A percentile compares a stretch with the other conserved stretches of the same genome.
Conservation (phyloP, 2,329 filamentous ascomycete genomes). For the Cordyceps militaris region DNA sequence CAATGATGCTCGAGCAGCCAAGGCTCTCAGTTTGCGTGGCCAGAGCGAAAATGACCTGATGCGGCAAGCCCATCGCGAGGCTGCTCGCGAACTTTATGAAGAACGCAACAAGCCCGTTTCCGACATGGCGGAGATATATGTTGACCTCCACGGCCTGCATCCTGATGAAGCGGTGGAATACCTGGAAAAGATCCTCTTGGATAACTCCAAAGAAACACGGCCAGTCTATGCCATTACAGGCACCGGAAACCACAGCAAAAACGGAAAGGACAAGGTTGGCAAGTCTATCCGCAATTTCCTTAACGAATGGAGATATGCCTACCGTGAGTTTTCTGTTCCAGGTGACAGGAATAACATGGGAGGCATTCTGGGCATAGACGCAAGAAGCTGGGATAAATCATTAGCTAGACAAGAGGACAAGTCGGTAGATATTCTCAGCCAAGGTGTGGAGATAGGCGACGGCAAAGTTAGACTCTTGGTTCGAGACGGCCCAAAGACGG, state of each 20-base stretch:
- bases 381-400: constrained; percentile 59
- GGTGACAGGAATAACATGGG: constrained; percentile 82
- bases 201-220: constrained; percentile 65
- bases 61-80: constrained; percentile 93
- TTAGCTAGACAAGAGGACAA: constrained; percentile 42
- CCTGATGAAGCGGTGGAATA: constrained; percentile 96
- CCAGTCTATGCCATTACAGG: constrained; percentile 95
- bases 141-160: constrained; percentile 97
- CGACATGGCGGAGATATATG: constrained; percentile 70
- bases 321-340: constrained; percentile 91
- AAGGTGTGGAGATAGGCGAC: constrained; percentile 61
- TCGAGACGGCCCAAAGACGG: constrained; percentile 51
- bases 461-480: constrained; percentile 60
- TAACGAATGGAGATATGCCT: constrained; percentile 93
- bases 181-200: constrained; percentile 76
- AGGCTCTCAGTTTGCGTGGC: constrained; percentile 85
- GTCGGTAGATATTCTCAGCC: constrained; percentile 52
- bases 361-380: constrained; percentile 65
- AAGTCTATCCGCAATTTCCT: constrained; percentile 87
- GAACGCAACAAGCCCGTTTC: constrained; percentile 63
- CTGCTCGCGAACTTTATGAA: constrained; percentile 85
- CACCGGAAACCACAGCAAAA: constrained; percentile 95
- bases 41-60: constrained; percentile 97
- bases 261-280: constrained; percentile 97
- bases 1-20: constrained; percentile 91